These are phyloP conservation scores for Lactuca saligna DNA, from an alignment of 129 eudicot species.

Conservation along the genomic window DNA sequence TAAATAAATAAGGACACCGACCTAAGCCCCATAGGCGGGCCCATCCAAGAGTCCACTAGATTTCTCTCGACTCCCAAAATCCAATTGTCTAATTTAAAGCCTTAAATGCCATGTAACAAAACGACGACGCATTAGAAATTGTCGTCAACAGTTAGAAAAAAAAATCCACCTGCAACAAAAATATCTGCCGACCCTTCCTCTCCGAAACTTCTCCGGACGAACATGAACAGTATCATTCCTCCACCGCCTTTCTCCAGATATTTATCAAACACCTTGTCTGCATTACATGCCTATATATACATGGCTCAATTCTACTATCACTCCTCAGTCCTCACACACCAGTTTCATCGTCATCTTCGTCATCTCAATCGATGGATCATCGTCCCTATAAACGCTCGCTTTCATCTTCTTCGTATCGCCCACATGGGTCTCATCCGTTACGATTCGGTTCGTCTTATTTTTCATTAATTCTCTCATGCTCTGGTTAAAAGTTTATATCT, in stretches of 20 bases:
- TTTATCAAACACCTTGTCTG: conserved; percentile 30
- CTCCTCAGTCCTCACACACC: not conserved
- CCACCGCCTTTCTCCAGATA: conserved; percentile 44
- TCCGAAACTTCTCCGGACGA: conserved; percentile 24
- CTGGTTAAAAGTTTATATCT: not conserved
- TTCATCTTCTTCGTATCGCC: conserved; percentile 10
- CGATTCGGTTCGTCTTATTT: not conserved
- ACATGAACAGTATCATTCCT: conserved; percentile 24
- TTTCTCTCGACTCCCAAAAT: conserved; percentile 25
- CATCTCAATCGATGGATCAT: conserved; percentile 14
- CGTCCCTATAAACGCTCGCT: conserved; percentile 4
- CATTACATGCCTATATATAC: conserved; percentile 28
- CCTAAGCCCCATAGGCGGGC: not conserved
- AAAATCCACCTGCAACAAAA: conserved; percentile 9
- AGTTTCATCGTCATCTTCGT: not conserved
- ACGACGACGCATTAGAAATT: conserved; percentile 4
- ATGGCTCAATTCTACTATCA: conserved; percentile 2
- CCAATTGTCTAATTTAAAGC: conserved; percentile 13
- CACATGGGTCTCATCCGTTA: not conserved
- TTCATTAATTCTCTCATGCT: too few species aligned
- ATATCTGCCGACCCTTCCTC: conserved; percentile 28
- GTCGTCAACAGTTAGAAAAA: not conserved
- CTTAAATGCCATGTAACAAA: conserved; percentile 17
- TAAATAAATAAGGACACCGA: too few species aligned
- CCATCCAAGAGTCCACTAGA: conserved; percentile 1